Base-by-base conservation (phyloP, 208 protist genomes). In the Crithidia fasciculata region DNA sequence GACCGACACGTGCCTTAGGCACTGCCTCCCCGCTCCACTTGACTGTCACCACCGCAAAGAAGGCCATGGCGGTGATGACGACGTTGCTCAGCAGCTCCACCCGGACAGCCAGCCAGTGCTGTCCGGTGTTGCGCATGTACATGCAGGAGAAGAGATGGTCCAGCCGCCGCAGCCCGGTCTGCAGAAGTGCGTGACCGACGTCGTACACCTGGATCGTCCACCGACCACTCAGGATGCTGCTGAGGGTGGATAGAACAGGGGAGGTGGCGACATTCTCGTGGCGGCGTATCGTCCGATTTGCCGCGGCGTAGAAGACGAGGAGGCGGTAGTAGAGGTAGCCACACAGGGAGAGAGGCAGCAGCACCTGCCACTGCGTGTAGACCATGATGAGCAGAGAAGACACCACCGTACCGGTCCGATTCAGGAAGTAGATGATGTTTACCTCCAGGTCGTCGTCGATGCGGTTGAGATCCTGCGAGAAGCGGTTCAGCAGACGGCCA, bases 221-320 rank as follows among this genome's bases (percentile, higher is more conserved):
- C 2, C 96, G 60, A 39, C 96, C 95, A 3, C 19, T 44, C 13
- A 73, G 6, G 37, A 50, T 36, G 16, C 95, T 97, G 58, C 98
- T 95, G n/a, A 72, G 72, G 36, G 98, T 95, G 49, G 91, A 72
- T 57, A 97, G 92, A n/a, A 99, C 80, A 15, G 98, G 98, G 13
- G 92, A 95, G 69, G 91, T 87, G 10, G 85, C 72, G 8, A 97
- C 74, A 60, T 85, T 88, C 5, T 86, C 83, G 0, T 98, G 82
- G 54, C 98, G 80, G 40, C 91, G 87, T 1, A 98, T 63, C 65
- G 98, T 95, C 12, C 97, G 81, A 18, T 81, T 88, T 0, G 81
- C 80, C 28, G 72, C 59, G 39, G 82, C 85, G 80, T 91, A 99
- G 77, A 93, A 99, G 4, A 77, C 13, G 68, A 96, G 85, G 15